A percentile compares a stretch with the other conserved stretches of the same genome.
Evolutionary conservation across 75 land plant species (phyloP).

Genomic region (Pinus albicaulis): DNA sequence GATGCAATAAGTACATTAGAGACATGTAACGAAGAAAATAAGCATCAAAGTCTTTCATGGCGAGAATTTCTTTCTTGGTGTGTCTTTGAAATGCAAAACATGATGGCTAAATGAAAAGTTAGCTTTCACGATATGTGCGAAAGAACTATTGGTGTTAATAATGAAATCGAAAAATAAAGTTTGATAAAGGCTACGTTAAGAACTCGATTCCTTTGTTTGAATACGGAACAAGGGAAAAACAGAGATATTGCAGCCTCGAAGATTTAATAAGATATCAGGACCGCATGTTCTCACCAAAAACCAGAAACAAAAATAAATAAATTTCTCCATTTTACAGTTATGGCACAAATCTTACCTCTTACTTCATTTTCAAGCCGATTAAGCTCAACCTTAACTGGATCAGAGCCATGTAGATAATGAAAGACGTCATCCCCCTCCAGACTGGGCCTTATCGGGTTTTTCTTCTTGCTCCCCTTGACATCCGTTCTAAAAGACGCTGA

Average conservation of each 20-base stretch:
- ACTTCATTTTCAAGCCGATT: conserved; percentile 93
- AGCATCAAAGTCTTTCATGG: neutral
- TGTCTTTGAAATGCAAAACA: neutral
- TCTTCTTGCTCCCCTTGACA: conserved; percentile 24
- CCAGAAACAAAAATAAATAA: neutral
- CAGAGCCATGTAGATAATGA: conserved; percentile 83
- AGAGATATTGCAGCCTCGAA: neutral
- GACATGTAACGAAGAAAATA: neutral
- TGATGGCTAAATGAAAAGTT: neutral
- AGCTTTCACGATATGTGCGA: neutral
- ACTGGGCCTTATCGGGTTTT: conserved; percentile 39
- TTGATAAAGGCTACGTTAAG: neutral
- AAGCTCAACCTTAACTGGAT: conserved; percentile 93
- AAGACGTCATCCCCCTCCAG: conserved; percentile 74
- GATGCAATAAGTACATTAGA: neutral
- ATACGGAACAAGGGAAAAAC: neutral
- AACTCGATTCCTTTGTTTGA: neutral
- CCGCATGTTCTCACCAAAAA: neutral
- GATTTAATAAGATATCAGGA: neutral
- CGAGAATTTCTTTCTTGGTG: neutral
- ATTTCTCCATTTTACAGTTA: neutral
- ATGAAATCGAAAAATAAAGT: neutral
- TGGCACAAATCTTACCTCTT: conserved; percentile 47
- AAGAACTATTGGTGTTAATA: neutral
- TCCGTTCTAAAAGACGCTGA: conserved; percentile 27